phyloP scores from a whole-genome alignment of 2,329 filamentous ascomycete species.

The Knufia fluminis region DNA sequence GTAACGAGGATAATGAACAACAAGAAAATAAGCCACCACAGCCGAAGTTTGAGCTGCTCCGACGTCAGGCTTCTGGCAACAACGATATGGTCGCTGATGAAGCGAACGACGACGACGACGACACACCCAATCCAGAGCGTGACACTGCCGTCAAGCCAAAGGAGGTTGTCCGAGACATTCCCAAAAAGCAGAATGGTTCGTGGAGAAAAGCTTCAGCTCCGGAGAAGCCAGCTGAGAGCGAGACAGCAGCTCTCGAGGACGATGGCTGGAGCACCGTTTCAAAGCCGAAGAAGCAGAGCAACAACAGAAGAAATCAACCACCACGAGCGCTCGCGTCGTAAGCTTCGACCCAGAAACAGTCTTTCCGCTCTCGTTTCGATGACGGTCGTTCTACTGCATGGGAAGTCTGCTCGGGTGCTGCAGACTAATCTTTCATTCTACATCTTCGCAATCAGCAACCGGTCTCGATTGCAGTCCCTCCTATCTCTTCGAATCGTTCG shows the following conservation, averaged over 20 bases:
- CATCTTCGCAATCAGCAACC: neutral
- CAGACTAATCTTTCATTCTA: neutral
- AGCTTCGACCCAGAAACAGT: constrained; percentile 40
- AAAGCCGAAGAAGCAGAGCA: constrained; percentile 32
- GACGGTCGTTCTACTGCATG: constrained; percentile 25
- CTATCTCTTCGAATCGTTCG: neutral
- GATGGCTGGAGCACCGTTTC: constrained; percentile 43
- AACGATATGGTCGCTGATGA: constrained; percentile 42
- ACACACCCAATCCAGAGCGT: constrained; percentile 29
- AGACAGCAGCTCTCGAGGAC: constrained; percentile 31
- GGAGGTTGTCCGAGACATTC: constrained; percentile 41
- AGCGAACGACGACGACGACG: constrained; percentile 34
- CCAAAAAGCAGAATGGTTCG: constrained; percentile 33
- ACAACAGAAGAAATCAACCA: constrained; percentile 33
- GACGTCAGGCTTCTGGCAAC: constrained; percentile 40
- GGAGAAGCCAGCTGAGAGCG: constrained; percentile 20
- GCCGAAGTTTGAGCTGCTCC: constrained; percentile 47
- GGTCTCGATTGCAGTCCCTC: neutral
- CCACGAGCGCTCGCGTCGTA: constrained; percentile 32
- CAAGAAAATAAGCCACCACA: constrained; percentile 23
- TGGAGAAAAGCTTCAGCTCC: constrained; percentile 28
- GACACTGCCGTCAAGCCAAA: constrained; percentile 48
- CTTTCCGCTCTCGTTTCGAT: constrained; percentile 47
- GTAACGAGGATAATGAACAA: constrained; percentile 20
- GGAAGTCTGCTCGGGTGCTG: neutral